Percentiles rank a stretch among this genome's conserved stretches.
phyloP scores from a whole-genome alignment of 1,139 yeast species.

The Sugiyamaella japonica region DNA sequence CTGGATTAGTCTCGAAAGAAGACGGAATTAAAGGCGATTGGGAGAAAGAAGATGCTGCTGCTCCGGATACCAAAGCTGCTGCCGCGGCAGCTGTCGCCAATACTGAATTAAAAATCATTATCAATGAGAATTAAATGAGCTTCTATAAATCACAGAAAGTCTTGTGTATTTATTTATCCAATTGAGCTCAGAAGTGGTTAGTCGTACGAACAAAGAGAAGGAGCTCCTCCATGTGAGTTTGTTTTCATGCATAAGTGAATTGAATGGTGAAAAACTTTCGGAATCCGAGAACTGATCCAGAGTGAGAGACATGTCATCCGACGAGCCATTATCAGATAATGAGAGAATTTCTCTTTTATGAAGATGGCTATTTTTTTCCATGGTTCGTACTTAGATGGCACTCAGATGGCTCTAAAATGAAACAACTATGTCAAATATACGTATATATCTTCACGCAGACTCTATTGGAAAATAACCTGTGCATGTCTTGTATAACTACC shows the following conservation, averaged over 20 bases:
- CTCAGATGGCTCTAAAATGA: not conserved
- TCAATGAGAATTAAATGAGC: not conserved
- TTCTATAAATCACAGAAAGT: too few species aligned
- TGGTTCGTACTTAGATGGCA: too few species aligned
- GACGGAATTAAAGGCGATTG: conserved; percentile 1
- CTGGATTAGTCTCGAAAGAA: conserved; percentile 1
- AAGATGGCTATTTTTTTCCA: too few species aligned
- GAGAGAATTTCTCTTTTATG: too few species aligned
- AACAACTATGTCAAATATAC: not conserved
- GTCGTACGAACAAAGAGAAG: not conserved
- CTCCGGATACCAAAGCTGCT: not conserved
- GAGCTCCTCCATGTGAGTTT: not conserved
- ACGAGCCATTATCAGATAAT: too few species aligned
- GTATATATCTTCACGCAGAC: not conserved
- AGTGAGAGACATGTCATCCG: too few species aligned
- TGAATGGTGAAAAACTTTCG: not conserved
- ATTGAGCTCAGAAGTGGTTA: not conserved
- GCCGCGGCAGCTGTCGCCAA: not conserved
- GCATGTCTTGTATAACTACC: too few species aligned
- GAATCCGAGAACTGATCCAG: not conserved
- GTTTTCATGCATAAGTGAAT: not conserved
- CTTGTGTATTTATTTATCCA: too few species aligned
- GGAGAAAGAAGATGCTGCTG: not conserved
- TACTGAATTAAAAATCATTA: not conserved
- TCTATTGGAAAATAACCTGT: not conserved